Evolutionary conservation across 2,329 filamentous ascomycete species (phyloP).

Genomic region (Cylindrodendrum hubeiense): DNA sequence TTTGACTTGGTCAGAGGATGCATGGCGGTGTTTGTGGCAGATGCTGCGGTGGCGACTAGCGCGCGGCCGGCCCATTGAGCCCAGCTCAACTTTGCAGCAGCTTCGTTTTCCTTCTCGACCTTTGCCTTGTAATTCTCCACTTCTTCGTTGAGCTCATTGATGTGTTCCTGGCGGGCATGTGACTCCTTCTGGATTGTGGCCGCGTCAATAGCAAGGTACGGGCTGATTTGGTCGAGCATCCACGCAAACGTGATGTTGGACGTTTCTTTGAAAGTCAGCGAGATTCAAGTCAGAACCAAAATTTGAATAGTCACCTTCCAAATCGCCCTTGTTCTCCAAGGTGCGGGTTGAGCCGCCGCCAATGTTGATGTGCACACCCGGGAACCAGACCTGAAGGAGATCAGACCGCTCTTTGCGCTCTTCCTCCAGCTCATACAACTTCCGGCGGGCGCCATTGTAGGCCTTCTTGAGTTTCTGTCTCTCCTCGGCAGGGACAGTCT

Average conservation of each 20-base stretch:
- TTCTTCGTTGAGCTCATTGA: conserved; percentile 35
- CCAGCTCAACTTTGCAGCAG: conserved; percentile 27
- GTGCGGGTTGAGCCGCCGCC: conserved; percentile 38
- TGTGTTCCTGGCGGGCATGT: conserved; percentile 31
- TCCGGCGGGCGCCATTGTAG: conserved; percentile 1
- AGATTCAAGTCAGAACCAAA: neutral
- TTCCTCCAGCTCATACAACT: conserved; percentile 7
- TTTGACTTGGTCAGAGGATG: conserved; percentile 15
- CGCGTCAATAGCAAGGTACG: conserved; percentile 29
- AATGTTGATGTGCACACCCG: conserved; percentile 44
- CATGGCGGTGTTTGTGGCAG: conserved; percentile 11
- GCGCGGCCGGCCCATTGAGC: conserved; percentile 25
- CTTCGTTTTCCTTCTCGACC: neutral
- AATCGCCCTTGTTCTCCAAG: conserved; percentile 40
- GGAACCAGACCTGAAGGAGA: conserved; percentile 44
- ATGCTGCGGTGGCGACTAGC: neutral
- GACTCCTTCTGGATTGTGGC: conserved; percentile 26
- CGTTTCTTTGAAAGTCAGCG: conserved; percentile 35
- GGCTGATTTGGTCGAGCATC: conserved; percentile 44
- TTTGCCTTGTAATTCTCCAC: conserved; percentile 26
- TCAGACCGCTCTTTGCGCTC: conserved; percentile 19
- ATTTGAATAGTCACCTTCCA: conserved; percentile 33
- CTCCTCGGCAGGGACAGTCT: conserved; percentile 4
- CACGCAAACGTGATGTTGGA: conserved; percentile 42
- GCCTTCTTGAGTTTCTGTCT: neutral